Base-by-base conservation (phyloP, 2,329 filamentous ascomycete species). In the Pseudocercospora macadamiae region DNA sequence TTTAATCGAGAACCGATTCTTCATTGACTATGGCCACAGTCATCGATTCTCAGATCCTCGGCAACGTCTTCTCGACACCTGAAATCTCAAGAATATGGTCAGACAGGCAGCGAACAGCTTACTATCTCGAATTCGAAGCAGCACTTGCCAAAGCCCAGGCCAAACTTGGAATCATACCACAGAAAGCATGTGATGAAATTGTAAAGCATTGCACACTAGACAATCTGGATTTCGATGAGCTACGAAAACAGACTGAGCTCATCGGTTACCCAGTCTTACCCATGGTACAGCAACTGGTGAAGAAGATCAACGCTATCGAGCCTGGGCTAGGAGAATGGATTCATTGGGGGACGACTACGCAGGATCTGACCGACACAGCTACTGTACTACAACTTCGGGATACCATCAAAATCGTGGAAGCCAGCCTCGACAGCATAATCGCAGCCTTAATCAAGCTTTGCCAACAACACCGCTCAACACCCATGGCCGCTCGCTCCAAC, bases 321-420 rank as follows among this genome's bases (percentile, higher is more conserved):
- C 30, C 53, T 42, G 54, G 61, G 4, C 51, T 68, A 6, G 70
- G 70, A 12, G 69, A 70, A 58, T 70, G 65, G 65, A 59, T 67
- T 9, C 69, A 71, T 57, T 71, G 69, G 69, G 69, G 69, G 8
- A 64, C 69, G 9, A 70, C 67, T 21, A 71, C 68, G 8, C 64
- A 66, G 49, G 68, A 71, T 45, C 45, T 71, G 4, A 70, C 68
- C 8, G 69, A 71, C 32, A 71, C 69, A 2, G 66, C 69, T 2
- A 63, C 64, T 2, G 63, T 70, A 3, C 55, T 71, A 14, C 69
- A 71, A 37, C 64, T 71, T 3, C 62, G 66, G 16, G 69, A 70
- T 42, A 69, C 68, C 1, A 47, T 71, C 32, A 37, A 25, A 6
- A 44, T 70, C 2, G 59, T 68, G 21, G 65, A 68, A 18, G 18